These are phyloP conservation scores for Sapria himalayana DNA, from an alignment of 345 rosid species.

Conservation along the genomic window DNA sequence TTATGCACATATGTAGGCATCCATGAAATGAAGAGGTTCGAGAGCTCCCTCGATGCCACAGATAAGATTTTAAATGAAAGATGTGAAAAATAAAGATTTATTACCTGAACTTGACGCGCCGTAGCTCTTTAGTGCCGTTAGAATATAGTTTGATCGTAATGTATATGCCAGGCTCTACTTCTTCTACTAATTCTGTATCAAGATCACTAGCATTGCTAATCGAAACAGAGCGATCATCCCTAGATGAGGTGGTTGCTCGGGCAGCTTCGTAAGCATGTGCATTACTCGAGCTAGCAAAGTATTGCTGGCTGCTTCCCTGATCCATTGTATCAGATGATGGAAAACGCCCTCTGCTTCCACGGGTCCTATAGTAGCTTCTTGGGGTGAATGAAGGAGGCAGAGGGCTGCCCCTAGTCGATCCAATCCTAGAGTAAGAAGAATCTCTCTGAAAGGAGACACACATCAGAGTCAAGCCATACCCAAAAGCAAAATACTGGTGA, in stretches of 20 bases:
- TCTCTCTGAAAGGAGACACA: too few species aligned
- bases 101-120: conserved; percentile 97
- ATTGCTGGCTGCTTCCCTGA: conserved; percentile 23
- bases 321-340: conserved; percentile 70
- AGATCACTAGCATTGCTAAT: conserved; percentile 83
- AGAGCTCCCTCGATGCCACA: too few species aligned
- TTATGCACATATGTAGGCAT: too few species aligned
- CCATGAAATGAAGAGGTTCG: too few species aligned
- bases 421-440: conserved; percentile 55
- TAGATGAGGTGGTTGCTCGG: conserved; percentile 64
- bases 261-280: conserved; percentile 41
- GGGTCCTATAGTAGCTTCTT: conserved; percentile 42
- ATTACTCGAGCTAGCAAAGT: conserved; percentile 34
- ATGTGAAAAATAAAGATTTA: too few species aligned
- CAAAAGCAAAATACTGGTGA: too few species aligned
- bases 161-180: conserved; percentile 86
- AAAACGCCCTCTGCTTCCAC: conserved; percentile 32
- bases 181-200: conserved; percentile 82
- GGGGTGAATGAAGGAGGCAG: conserved; percentile 81
- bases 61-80: too few species aligned
- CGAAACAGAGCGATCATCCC: conserved; percentile 84
- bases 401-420: conserved; percentile 68
- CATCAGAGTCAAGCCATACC: too few species aligned
- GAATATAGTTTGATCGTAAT: conserved; percentile 75
- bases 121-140: conserved; percentile 87